Base-by-base conservation (phyloP, 805 yeast genomes). In the Nakazawaea ernobii region DNA sequence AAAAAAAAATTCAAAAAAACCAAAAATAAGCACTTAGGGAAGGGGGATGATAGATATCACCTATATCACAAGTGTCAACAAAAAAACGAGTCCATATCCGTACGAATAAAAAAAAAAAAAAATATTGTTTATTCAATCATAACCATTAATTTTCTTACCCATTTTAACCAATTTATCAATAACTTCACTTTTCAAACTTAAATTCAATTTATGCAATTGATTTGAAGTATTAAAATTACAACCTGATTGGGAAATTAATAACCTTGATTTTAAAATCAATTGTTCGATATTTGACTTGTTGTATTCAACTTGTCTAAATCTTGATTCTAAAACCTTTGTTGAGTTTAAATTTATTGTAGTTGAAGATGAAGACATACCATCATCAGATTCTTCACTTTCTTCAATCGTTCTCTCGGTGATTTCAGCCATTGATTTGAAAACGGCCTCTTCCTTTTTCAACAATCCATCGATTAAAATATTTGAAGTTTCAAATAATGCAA, bases 61-160 rank as follows among this genome's bases (percentile, higher is more conserved):
- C 4, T 6, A 30, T 30, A 30, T 30, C 10, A 4, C n/a, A n/a
- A 13, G 37, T 6, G 26, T 11, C 24, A 41, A 26, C 33, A 8
- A 28, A 17, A 44, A 37, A 30, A 17, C 24, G 4, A 35, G 5
- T 24, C 20, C 47, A 15, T n/a, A 24, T 10, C 11, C 15, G 17
- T 4, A 24, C n/a, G n/a, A n/a, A n/a, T n/a, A 24, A 24, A 24
- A 28, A 39, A 39, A 3, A 20, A 13, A 27, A 29, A 5, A 14
- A 28, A 29, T 28, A 20, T 4, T 13, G 7, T 13, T 7, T 11
- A 35, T 17, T 32, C 29, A 47, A 6, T 47, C 40, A 39, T 65
- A 65, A 6, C 69, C 69, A 9, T 55, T 59, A 29, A 65, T 46
- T 29, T 53, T 53, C 53, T 55, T 58, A 2, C 61, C 61, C 39